Evolutionary conservation across 768 basidiomycete genomes (phyloP).

Genomic region (Phanerodontia chrysosporium): DNA sequence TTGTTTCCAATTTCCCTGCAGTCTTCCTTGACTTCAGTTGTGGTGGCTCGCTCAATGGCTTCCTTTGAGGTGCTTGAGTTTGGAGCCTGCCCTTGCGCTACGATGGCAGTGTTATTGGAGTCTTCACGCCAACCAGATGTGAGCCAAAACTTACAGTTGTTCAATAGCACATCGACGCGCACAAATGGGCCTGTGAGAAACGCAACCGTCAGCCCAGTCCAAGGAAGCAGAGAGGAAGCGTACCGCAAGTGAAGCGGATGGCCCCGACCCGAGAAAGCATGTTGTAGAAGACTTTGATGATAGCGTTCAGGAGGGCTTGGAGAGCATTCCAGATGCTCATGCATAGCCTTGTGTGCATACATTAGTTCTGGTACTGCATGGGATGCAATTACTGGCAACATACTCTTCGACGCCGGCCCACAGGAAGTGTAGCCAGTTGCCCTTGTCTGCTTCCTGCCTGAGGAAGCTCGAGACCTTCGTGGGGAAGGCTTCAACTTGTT

Average conservation of each 20-base stretch:
- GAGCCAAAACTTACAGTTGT: not conserved
- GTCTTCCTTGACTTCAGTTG: slow-evolving; percentile 12
- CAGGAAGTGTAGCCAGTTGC: slow-evolving; percentile 16
- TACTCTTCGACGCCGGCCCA: slow-evolving; percentile 25
- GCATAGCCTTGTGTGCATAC: too few species aligned
- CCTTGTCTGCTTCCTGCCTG: slow-evolving; percentile 21
- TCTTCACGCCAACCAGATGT: not conserved
- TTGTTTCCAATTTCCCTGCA: slow-evolving; percentile 18
- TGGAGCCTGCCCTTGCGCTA: not conserved
- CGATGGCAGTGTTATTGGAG: not conserved
- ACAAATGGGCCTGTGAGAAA: slow-evolving; percentile 12
- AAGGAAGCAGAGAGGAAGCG: not conserved
- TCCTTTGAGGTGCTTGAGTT: not conserved
- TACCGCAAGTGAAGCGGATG: slow-evolving; percentile 21
- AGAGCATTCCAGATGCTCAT: slow-evolving; percentile 12
- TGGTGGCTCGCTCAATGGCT: not conserved
- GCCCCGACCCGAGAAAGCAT: slow-evolving; percentile 22
- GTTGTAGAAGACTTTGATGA: slow-evolving; percentile 19
- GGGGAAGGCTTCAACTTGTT: slow-evolving; percentile 25
- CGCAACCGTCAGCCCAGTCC: not conserved
- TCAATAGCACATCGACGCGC: slow-evolving; percentile 18
- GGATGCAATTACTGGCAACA: slow-evolving; percentile 1
- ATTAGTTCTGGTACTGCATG: too few species aligned
- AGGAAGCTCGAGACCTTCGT: slow-evolving; percentile 24
- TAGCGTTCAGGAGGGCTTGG: slow-evolving; percentile 15